A percentile compares a stretch with the other conserved stretches of the same genome.
Conservation (phyloP, 768 basidiomycete species). For the Gloeopeniophorella convolvens region DNA sequence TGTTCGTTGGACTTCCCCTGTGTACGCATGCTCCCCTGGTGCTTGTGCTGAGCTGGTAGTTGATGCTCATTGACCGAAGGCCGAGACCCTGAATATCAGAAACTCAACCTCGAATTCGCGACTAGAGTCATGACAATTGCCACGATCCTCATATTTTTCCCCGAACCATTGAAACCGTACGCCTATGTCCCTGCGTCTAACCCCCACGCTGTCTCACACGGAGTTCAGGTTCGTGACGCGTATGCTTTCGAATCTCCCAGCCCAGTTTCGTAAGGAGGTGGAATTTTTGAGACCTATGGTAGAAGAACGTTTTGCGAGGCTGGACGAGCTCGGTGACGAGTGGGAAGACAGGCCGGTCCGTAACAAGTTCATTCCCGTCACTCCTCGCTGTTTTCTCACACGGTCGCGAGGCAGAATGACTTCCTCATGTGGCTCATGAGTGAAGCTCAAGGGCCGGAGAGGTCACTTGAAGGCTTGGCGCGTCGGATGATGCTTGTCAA, state of each 20-base stretch:
- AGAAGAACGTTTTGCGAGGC: constrained; percentile 3
- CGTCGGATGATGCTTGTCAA: constrained; percentile 24
- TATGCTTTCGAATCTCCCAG: constrained; percentile 6
- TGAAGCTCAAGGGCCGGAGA: constrained; percentile 30
- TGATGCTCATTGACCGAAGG: constrained; percentile 26
- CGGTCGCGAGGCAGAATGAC: constrained; percentile 39
- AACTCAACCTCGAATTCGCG: constrained; percentile 33
- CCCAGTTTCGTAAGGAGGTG: neutral
- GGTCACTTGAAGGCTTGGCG: constrained; percentile 28
- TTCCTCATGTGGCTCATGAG: no score
- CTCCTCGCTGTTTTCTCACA: neutral
- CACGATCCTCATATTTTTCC: constrained; percentile 33
- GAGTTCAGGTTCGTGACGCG: constrained; percentile 27
- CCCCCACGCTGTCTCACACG: constrained; percentile 16
- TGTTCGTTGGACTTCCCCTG: constrained; percentile 40
- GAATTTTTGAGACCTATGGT: constrained; percentile 1
- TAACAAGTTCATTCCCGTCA: neutral
- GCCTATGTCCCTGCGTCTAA: constrained; percentile 18
- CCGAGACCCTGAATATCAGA: constrained; percentile 35
- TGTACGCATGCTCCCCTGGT: constrained; percentile 24
- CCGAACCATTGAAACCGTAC: constrained; percentile 40
- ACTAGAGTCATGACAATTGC: constrained; percentile 30
- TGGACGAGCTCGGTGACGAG: no score
- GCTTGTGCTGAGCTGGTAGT: neutral
- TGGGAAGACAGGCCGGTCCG: no score